These are phyloP conservation scores for Iberis amara DNA, from an alignment of 441 rosid species.

Conservation along the genomic window DNA sequence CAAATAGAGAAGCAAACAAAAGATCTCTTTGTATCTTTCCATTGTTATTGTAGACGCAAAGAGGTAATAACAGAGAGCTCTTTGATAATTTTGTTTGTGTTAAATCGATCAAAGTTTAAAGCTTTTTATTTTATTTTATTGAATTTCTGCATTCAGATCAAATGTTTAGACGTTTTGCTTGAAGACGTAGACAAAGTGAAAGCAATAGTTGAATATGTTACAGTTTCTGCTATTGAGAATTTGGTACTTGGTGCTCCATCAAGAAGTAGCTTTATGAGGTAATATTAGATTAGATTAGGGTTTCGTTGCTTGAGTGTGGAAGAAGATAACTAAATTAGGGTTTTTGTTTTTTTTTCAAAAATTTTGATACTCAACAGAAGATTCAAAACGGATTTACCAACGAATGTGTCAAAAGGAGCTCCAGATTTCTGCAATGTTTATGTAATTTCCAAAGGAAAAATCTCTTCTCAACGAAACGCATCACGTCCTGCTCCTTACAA, in stretches of 20 bases:
- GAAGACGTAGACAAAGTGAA: slow-evolving; percentile 62
- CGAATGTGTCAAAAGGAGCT: slow-evolving; percentile 53
- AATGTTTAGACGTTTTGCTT: slow-evolving; percentile 53
- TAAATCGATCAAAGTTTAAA: background rate
- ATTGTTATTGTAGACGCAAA: slow-evolving; percentile 77
- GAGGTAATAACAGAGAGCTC: slow-evolving; percentile 59
- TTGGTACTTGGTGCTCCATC: slow-evolving; percentile 78
- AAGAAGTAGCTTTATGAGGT: slow-evolving; percentile 68
- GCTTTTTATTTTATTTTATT: background rate
- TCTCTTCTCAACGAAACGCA: slow-evolving; percentile 59
- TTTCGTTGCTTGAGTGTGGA: background rate
- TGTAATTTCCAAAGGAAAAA: slow-evolving; percentile 70
- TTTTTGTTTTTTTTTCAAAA: background rate
- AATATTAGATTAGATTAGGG: background rate
- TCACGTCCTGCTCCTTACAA: slow-evolving; percentile 62
- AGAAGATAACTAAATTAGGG: slow-evolving; percentile 18
- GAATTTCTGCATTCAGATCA: slow-evolving; percentile 49
- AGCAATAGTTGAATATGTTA: slow-evolving; percentile 71
- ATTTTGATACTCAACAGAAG: slow-evolving; percentile 39
- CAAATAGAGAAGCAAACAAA: slow-evolving; percentile 45
- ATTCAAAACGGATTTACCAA: slow-evolving; percentile 68
- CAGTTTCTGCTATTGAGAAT: slow-evolving; percentile 58
- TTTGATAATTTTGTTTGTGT: no score
- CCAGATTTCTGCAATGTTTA: slow-evolving; percentile 90
- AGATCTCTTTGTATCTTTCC: slow-evolving; percentile 75